These are phyloP conservation scores for Diaporthe destruens DNA, from an alignment of 2,329 filamentous ascomycete genomes.

Conservation along the genomic window DNA sequence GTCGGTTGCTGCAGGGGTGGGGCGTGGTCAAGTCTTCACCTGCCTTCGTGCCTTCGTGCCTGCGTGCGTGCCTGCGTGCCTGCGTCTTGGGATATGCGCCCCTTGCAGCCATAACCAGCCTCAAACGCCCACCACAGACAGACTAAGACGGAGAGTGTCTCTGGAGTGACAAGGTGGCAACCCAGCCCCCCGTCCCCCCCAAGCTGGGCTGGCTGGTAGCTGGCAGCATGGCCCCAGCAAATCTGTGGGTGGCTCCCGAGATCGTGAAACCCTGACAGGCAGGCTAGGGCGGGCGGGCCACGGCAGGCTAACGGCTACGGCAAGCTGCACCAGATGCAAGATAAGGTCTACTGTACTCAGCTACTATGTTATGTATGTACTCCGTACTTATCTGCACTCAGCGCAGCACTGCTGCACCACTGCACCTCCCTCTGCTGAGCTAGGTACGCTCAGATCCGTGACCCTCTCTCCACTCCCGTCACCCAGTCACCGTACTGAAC, in stretches of 20 bases:
- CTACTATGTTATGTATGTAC: too few species aligned
- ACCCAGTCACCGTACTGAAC: constrained; percentile 26
- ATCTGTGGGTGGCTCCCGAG: constrained; percentile 21
- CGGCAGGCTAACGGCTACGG: too few species aligned
- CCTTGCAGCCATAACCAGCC: constrained; percentile 32
- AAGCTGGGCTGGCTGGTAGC: neutral
- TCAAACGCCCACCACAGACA: constrained; percentile 17
- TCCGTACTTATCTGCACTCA: too few species aligned
- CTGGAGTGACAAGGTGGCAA: constrained; percentile 24
- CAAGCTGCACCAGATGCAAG: neutral
- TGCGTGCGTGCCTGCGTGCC: too few species aligned
- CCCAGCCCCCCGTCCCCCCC: constrained; percentile 21
- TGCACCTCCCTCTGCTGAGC: too few species aligned
- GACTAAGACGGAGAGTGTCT: neutral
- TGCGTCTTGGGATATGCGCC: constrained; percentile 2
- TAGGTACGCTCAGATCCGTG: constrained; percentile 31
- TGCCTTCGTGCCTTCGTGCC: too few species aligned
- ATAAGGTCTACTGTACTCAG: too few species aligned
- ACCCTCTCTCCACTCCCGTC: neutral
- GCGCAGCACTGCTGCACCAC: neutral
- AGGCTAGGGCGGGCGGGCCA: neutral
- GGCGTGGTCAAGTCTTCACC: neutral
- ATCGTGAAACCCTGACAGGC: constrained; percentile 31
- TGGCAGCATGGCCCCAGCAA: constrained; percentile 5
- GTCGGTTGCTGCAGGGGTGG: constrained; percentile 16